A percentile compares a stretch with the other conserved stretches of the same genome.
Conservation (phyloP, 192 early-diverging fungal genomes). For the Entophlyctis helioformis region DNA sequence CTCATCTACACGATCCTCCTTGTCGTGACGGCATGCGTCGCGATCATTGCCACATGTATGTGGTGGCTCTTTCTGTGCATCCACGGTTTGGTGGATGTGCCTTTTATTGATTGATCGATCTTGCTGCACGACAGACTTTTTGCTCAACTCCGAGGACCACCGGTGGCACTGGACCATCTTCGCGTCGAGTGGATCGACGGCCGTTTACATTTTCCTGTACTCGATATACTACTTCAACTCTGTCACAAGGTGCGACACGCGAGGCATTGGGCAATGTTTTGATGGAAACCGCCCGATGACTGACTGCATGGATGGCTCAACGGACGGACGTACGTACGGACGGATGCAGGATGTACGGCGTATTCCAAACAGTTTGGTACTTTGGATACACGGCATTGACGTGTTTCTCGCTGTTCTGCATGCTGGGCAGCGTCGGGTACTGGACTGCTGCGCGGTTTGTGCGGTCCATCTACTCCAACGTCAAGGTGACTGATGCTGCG, state of each 20-base stretch:
- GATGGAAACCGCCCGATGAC: background rate
- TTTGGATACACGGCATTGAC: conserved; percentile 80
- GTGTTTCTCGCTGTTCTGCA: conserved; percentile 62
- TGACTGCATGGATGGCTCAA: too few relatives aligned
- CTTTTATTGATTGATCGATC: too few relatives aligned
- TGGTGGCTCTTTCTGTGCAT: too few relatives aligned
- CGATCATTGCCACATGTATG: conserved; percentile 71
- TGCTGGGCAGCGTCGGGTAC: conserved; percentile 72
- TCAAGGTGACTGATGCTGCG: too few relatives aligned
- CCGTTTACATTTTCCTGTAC: conserved; percentile 81
- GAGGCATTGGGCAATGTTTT: background rate
- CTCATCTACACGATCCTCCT: conserved; percentile 77
- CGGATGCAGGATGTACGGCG: conserved; percentile 54
- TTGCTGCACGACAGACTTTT: conserved; percentile 42
- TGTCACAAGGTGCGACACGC: background rate
- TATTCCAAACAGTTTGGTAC: conserved; percentile 69
- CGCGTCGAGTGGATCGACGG: conserved; percentile 71
- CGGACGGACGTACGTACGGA: background rate
- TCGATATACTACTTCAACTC: conserved; percentile 71
- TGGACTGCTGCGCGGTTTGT: conserved; percentile 67
- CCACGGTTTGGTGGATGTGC: too few relatives aligned
- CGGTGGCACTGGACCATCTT: conserved; percentile 87
- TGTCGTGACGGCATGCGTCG: conserved; percentile 73
- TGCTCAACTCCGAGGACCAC: conserved; percentile 79
- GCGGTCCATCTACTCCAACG: conserved; percentile 66